Evolutionary conservation across 352 stramenopile species (phyloP), one percentile per base, ranked within the genome.

Genomic region (Blastocystis sp.): DNA sequence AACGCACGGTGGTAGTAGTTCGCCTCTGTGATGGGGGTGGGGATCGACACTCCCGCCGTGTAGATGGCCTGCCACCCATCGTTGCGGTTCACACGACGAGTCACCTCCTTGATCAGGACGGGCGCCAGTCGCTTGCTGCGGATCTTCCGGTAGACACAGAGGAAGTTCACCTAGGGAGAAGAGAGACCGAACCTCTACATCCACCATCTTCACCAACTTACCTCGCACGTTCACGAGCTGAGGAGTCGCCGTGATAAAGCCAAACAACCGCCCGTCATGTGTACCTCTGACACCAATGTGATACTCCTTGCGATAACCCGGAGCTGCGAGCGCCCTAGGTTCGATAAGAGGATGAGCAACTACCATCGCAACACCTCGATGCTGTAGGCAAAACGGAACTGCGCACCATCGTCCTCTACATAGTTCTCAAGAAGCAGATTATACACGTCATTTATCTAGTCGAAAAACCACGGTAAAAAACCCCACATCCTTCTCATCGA

Each of bases 21-120:
- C 9, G 78, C 66, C 1, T 92, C 91, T 11, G 95, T 93, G 9
- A 99, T 93, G 5, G 97, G 96, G 90, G 95, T 98, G 0, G 97
- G 97, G 55, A 99, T 92, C 55, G 98, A 93, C 7, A 98, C 96
- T 5, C 97, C 97, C 0, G 96, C 97, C 34, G 97, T 99, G 92
- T 99, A 99, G 2, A 99, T 96, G 5, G 97, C 97, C 26, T 89
- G 78, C 78, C 78, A 89, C 24, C 66, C 78, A 37, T 94, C 93
- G 18, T 90, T 93, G n/a, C 97, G 90, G 91, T 99, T 99, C 11
- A 99, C 96, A 37, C 96, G 92, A 24, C 97, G 92, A n/a, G 97
- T 99, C 75, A 99, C 96, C 91, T 99, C 97, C 93, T 99, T 99
- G 92, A 99, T 99, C 0, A 99, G 92, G 54, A 99, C 96, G 0